A percentile compares a stretch with the other conserved stretches of the same genome.
Evolutionary conservation across 805 yeast genomes (phyloP).

Genomic region (Candida sphagnicola): DNA sequence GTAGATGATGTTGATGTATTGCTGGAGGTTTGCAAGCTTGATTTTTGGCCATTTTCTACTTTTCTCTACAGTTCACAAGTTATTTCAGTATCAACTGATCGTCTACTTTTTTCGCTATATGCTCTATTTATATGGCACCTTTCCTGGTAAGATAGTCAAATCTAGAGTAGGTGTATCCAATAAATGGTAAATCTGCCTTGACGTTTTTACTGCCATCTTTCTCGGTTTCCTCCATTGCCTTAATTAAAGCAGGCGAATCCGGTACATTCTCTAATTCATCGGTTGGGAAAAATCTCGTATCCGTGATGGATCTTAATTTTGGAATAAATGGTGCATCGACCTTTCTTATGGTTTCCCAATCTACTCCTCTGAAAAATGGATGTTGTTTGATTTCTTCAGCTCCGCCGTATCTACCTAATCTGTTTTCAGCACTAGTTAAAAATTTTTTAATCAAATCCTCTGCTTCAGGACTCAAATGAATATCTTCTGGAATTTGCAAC

Average conservation of each 20-base stretch:
- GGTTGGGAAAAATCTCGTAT: conserved; percentile 96
- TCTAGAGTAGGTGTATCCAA: conserved; percentile 94
- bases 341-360: conserved; percentile 83
- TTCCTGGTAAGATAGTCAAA: conserved; percentile 87
- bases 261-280: conserved; percentile 95
- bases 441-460: conserved; percentile 80
- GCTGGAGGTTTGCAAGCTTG: too few relatives aligned
- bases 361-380: conserved; percentile 94
- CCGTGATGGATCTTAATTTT: conserved; percentile 85
- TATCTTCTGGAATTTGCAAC: conserved; percentile 83
- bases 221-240: conserved; percentile 64
- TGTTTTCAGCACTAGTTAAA: conserved; percentile 70
- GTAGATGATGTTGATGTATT: too few relatives aligned
- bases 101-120: too few relatives aligned
- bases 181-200: conserved; percentile 91
- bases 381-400: conserved; percentile 88
- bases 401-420: conserved; percentile 87
- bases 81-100: too few relatives aligned
- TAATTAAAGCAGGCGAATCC: conserved; percentile 62
- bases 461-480: conserved; percentile 82
- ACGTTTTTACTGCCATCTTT: conserved; percentile 48
- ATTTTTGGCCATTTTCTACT: too few relatives aligned
- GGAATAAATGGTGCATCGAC: conserved; percentile 95
- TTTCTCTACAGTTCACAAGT: too few relatives aligned
- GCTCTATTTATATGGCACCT: conserved; percentile 37